Base-by-base conservation (phyloP, 2,329 filamentous ascomycete species). In the Chrysosphaeria jannelii region DNA sequence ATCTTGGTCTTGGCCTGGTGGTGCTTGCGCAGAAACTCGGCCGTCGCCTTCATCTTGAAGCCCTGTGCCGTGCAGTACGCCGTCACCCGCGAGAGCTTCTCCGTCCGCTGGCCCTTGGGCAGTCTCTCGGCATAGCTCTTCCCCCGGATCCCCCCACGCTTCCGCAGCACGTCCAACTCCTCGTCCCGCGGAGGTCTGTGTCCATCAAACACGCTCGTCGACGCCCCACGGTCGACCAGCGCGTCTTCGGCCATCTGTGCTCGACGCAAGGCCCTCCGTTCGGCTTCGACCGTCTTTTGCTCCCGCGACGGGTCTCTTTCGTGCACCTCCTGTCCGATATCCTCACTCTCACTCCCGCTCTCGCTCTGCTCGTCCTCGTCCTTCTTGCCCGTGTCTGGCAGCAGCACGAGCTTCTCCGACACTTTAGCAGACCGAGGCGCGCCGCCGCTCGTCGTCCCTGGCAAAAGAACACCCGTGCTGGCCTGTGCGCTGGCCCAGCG, bases 21-120 rank as follows among this genome's bases (percentile, higher is more conserved):
- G 36, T 68, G 69, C 31, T 74, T 72, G 34, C 72, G 69, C 29
- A 91, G 52, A 39, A 97, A 97, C 16, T 74, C 63, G 9, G 79
- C 76, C n/a, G 78, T 76, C 13, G 67, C 60, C 35, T 71, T 69
- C 47, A 89, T 64, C 46, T 81, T 89, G 47, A 79, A 93, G 6
- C 71, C 74, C 42, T 91, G 75, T 1, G 85, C 81, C 0, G 78
- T 93, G 43, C 81, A 93, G 43, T 93, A 97, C 8, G 85, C 85
- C 27, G 85, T 97, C 25, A 93, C 61, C 29, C 85, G 59, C 15
- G 81, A 68, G 28, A 97, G 50, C 44, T 85, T 85, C 35, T 90
- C 75, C 8, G 74, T 69, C 26, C 85, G 56, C 38, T 81, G 64
- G 12, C 70, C 58, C 45, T 97, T 97, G 21, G 85, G 76, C 29